A percentile compares a stretch with the other conserved stretches of the same genome.
These are phyloP conservation scores for Kickxella alabastrina DNA, from an alignment of 192 early-diverging fungal species.

Conservation along the genomic window DNA sequence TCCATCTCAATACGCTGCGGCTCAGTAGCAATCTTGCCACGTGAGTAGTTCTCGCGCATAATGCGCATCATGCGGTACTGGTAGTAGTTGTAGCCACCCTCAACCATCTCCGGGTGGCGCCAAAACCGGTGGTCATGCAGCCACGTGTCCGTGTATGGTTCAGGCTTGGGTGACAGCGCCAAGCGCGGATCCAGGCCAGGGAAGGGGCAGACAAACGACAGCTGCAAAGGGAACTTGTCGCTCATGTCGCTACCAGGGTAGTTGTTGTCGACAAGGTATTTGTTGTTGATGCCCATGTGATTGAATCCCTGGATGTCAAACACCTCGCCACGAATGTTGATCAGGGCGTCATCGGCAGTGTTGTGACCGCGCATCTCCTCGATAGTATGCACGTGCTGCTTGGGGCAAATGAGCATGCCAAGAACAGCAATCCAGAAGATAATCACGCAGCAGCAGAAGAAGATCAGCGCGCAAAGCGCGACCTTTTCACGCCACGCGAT, in stretches of 20 bases:
- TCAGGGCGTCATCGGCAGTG: constrained; percentile 55
- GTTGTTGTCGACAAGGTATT: constrained; percentile 49
- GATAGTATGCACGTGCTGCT: constrained; percentile 65
- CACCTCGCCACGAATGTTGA: constrained; percentile 74
- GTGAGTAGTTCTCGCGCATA: constrained; percentile 62
- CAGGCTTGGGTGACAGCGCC: constrained; percentile 49
- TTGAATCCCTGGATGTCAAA: constrained; percentile 71
- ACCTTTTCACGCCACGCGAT: constrained; percentile 98
- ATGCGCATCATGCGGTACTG: constrained; percentile 59
- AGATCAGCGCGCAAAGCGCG: constrained; percentile 79
- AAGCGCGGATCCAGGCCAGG: constrained; percentile 51
- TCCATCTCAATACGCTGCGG: constrained; percentile 58
- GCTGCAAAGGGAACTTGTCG: constrained; percentile 66
- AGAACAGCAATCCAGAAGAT: constrained; percentile 83
- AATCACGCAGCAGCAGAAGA: constrained; percentile 67
- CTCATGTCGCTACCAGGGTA: constrained; percentile 68
- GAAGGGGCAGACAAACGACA: constrained; percentile 56
- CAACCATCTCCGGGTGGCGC: constrained; percentile 51
- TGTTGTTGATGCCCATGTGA: constrained; percentile 52
- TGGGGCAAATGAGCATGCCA: constrained; percentile 69
- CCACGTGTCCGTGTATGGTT: constrained; percentile 59
- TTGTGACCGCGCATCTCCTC: constrained; percentile 64
- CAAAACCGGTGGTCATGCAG: constrained; percentile 68
- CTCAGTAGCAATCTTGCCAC: constrained; percentile 61
- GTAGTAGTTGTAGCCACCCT: constrained; percentile 59